Evolutionary conservation across 2,329 filamentous ascomycete species (phyloP), one percentile per base, ranked within the genome.

Genomic region (Pseudocercospora vitis): DNA sequence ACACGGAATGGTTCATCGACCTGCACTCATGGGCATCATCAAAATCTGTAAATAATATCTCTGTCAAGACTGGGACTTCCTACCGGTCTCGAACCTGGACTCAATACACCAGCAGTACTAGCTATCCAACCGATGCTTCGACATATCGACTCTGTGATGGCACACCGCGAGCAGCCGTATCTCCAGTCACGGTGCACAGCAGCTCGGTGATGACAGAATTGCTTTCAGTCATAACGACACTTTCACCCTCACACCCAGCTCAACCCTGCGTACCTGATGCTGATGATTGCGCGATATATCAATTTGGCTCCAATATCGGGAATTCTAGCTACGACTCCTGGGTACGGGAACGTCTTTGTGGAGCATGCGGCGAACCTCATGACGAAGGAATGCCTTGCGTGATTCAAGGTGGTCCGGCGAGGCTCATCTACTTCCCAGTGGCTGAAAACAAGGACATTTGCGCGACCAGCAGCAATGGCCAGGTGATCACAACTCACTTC

Each of bases 351-450:
- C 37, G 53, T 7, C 39, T 59, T 0, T 26, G 49, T 23, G 49
- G 23, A 3, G 46, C 47, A 11, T 60, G 60, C 24, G 58, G 55
- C 0, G n/a, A 14, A 3, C 55, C 60, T 1, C 47, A 53, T 11
- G 50, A 52, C 29, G 21, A 47, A 3, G 31, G 48, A 4, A 18
- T 58, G 18, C 37, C 52, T 18, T 62, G 60, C 39, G 14, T 62
- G 6, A 33, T 62, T n/a, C 33, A 28, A 23, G 60, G 60, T 5
- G 60, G 60, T 4, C 60, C 60, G 2, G 46, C 58, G 2, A 18
- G 54, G 35, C 49, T 62, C 3, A 45, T 53, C 12, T 62, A 62
- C 47, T 62, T 56, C 28, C 60, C 60, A 1, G 53, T 56, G 21
- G 39, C 51, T 7, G 52, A 40, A 2, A 28, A 21, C 4, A 45